Conservation (phyloP, 1,284 basidiomycete genomes). For the Boletus semigastroideus region DNA sequence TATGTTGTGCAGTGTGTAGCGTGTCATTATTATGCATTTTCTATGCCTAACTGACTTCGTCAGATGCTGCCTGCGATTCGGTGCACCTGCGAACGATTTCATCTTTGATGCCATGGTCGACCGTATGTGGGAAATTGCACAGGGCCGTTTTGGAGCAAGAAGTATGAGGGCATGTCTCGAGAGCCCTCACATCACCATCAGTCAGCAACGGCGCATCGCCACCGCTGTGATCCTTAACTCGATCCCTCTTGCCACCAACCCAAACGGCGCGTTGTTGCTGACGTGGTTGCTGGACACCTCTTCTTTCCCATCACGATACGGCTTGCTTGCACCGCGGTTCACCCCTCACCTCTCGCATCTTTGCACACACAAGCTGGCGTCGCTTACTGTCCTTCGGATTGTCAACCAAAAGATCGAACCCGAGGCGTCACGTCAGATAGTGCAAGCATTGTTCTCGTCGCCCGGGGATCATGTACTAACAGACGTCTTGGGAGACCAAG, state of each 20-base stretch:
- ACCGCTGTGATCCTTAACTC: conserved; percentile 95
- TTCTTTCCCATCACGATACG: conserved; percentile 89
- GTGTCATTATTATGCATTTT: neutral
- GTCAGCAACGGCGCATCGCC: conserved; percentile 93
- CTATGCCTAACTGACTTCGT: conserved; percentile 5
- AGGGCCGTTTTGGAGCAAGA: conserved; percentile 95
- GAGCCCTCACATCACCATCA: conserved; percentile 78
- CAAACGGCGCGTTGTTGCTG: conserved; percentile 92
- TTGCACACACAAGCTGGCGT: conserved; percentile 97
- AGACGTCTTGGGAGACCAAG: conserved; percentile 92
- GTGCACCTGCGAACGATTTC: conserved; percentile 87
- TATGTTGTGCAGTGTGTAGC: conserved; percentile 89
- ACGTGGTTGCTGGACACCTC: conserved; percentile 98
- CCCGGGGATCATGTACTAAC: conserved; percentile 86
- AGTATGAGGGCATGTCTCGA: conserved; percentile 98
- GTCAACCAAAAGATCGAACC: conserved; percentile 91
- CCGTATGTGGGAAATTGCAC: conserved; percentile 96
- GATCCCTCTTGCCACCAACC: conserved; percentile 95
- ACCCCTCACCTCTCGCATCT: conserved; percentile 94
- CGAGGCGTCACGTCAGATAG: conserved; percentile 77
- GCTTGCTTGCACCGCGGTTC: conserved; percentile 90
- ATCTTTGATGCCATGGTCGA: conserved; percentile 98
- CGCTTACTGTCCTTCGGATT: conserved; percentile 88
- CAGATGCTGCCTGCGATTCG: conserved; percentile 91
- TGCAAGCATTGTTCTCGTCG: conserved; percentile 84